Percentiles rank a stretch among this genome's conserved stretches.
Conservation (phyloP, 768 basidiomycete species). For the Termitomyces sp. region DNA sequence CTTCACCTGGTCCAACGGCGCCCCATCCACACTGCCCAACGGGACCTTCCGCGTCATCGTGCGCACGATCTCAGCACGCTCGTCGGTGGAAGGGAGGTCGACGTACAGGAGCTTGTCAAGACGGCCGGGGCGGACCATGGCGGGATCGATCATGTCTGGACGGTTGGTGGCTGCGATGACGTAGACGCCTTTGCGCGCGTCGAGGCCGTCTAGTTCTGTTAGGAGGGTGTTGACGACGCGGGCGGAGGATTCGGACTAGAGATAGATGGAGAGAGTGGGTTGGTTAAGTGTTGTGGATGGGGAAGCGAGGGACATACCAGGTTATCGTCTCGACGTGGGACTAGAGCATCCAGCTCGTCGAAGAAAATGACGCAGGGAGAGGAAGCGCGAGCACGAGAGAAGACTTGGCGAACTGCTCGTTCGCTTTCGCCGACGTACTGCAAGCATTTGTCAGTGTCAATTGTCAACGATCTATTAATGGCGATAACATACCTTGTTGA, state of each 20-base stretch:
- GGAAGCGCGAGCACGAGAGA: conserved; percentile 89
- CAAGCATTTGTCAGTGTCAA: conserved; percentile 1
- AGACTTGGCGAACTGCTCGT: conserved; percentile 90
- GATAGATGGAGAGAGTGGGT: conserved; percentile 1
- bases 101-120: conserved; percentile 94
- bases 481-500: conserved; percentile 77
- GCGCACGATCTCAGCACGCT: conserved; percentile 81
- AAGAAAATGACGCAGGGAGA: conserved; percentile 96
- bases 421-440: conserved; percentile 99
- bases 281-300: neutral
- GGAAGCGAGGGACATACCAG: conserved; percentile 50
- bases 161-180: conserved; percentile 95
- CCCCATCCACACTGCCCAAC: conserved; percentile 33
- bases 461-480: neutral
- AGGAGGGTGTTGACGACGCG: conserved; percentile 93
- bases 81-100: conserved; percentile 71
- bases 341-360: conserved; percentile 91
- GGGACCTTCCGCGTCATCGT: conserved; percentile 77
- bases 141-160: conserved; percentile 97
- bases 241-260: conserved; percentile 89
- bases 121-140: conserved; percentile 95
- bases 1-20: conserved; percentile 20
- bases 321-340: conserved; percentile 86
- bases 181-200: conserved; percentile 82
- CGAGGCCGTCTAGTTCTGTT: conserved; percentile 92